These are phyloP conservation scores for Saturnispora serradocipensis DNA, from an alignment of 805 yeast genomes.

Conservation along the genomic window DNA sequence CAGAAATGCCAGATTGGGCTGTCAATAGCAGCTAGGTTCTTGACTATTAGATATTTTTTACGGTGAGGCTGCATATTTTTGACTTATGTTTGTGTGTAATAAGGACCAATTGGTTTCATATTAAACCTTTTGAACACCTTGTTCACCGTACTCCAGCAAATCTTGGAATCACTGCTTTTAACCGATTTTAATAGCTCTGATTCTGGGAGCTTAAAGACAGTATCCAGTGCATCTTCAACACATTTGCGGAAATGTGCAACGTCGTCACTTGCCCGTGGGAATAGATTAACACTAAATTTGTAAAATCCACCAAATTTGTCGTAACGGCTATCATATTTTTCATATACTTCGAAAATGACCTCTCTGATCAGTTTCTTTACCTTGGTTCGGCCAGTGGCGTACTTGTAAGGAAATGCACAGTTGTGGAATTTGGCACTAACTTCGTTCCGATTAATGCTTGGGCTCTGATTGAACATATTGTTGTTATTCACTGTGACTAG, in stretches of 20 bases:
- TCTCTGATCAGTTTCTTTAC: slow-evolving; percentile 16
- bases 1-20: slow-evolving; percentile 42
- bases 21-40: slow-evolving; percentile 3
- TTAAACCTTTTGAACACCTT: slow-evolving; percentile 6
- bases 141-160: slow-evolving; percentile 17
- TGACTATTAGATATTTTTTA: background rate
- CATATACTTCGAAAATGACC: slow-evolving; percentile 15
- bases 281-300: slow-evolving; percentile 9
- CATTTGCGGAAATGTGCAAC: slow-evolving; percentile 9
- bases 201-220: slow-evolving; percentile 12
- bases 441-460: slow-evolving; percentile 4
- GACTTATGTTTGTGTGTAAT: background rate
- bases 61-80: background rate
- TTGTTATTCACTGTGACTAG: slow-evolving; percentile 31
- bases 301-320: slow-evolving; percentile 22
- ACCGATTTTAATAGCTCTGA: slow-evolving; percentile 7
- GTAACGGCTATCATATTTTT: slow-evolving; percentile 3
- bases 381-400: slow-evolving; percentile 21
- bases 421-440: slow-evolving; percentile 7
- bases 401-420: slow-evolving; percentile 16
- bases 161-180: slow-evolving; percentile 6
- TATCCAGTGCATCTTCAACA: slow-evolving; percentile 13
- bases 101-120: slow-evolving; percentile 1
- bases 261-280: slow-evolving; percentile 14
- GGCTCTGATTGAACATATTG: slow-evolving; percentile 20